Conservation (phyloP, 257 asterid genomes). For the Solanum pimpinellifolium region DNA sequence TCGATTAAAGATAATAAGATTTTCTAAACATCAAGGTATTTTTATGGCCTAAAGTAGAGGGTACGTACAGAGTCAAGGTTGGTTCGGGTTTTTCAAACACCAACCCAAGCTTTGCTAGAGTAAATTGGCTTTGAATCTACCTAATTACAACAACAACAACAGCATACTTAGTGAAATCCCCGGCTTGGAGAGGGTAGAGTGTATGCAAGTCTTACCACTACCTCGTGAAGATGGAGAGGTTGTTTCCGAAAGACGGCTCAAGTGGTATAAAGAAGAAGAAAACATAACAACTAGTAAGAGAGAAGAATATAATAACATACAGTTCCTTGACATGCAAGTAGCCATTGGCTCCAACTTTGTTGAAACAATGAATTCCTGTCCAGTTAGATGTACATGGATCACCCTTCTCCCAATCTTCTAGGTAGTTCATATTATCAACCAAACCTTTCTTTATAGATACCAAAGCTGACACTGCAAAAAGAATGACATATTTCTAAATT, state of each 20-base stretch:
- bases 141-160: neutral
- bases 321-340: slow-evolving; percentile 27
- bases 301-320: slow-evolving; percentile 11
- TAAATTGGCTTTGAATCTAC: neutral
- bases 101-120: neutral
- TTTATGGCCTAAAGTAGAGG: neutral
- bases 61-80: neutral
- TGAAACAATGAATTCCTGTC: slow-evolving; percentile 30
- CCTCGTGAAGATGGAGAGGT: neutral
- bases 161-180: neutral
- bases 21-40: neutral
- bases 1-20: neutral
- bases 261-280: neutral
- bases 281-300: neutral
- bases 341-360: slow-evolving; percentile 8
- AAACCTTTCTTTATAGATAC: slow-evolving; percentile 14
- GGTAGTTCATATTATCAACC: slow-evolving; percentile 12
- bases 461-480: slow-evolving; percentile 22
- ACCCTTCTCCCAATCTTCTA: slow-evolving; percentile 20
- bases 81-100: neutral
- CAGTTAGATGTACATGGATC: slow-evolving; percentile 38
- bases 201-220: neutral
- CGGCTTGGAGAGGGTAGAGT: neutral
- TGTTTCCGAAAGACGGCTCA: neutral
- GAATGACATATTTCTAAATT: neutral